phyloP scores from a whole-genome alignment of 495 filamentous ascomycete genomes.

The Delitschia confertaspora region DNA sequence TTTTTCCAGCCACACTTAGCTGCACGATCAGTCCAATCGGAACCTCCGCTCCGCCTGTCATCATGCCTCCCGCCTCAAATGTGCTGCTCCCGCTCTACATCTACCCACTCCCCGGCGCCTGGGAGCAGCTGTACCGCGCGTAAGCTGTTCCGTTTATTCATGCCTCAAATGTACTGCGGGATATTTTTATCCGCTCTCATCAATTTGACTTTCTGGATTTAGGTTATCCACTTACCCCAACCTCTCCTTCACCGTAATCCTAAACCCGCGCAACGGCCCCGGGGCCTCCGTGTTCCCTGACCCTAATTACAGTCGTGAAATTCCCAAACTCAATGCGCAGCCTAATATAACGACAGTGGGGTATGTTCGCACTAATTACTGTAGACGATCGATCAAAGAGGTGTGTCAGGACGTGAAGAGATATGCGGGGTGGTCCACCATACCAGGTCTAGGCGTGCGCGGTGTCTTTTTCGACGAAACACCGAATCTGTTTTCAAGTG shows the following conservation, averaged over 20 bases:
- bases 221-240: background rate
- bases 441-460: slow-evolving; percentile 5
- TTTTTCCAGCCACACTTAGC: too few species aligned
- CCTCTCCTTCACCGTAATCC: slow-evolving; percentile 15
- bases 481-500: slow-evolving; percentile 21
- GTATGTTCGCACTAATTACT: slow-evolving; percentile 14
- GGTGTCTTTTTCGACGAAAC: slow-evolving; percentile 27
- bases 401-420: slow-evolving; percentile 10
- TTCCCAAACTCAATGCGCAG: slow-evolving; percentile 12
- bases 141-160: background rate
- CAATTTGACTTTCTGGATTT: background rate
- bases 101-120: slow-evolving; percentile 16
- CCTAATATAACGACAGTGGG: slow-evolving; percentile 14
- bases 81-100: slow-evolving; percentile 24
- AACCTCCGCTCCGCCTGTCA: too few species aligned
- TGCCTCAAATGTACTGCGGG: background rate
- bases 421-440: slow-evolving; percentile 16
- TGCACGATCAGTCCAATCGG: too few species aligned
- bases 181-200: background rate
- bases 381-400: slow-evolving; percentile 4
- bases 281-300: slow-evolving; percentile 16
- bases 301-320: slow-evolving; percentile 16
- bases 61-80: too few species aligned
- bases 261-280: slow-evolving; percentile 21
- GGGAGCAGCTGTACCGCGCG: slow-evolving; percentile 20